These are phyloP conservation scores for Claviceps pazoutovae DNA, from an alignment of 2,329 filamentous ascomycete species.

Conservation along the genomic window DNA sequence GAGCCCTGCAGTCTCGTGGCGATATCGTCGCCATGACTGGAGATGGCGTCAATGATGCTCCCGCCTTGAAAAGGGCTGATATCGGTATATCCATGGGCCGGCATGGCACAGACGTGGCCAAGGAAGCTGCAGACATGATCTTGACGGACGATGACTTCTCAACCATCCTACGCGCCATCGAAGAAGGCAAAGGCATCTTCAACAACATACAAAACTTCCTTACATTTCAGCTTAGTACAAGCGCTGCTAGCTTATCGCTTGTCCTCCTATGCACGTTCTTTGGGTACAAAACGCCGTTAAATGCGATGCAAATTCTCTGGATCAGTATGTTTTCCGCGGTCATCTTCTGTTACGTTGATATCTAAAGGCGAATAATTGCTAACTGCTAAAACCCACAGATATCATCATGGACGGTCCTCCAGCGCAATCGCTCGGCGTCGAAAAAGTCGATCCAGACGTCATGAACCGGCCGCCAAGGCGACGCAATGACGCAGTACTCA, in stretches of 20 bases:
- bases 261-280: constrained; percentile 87
- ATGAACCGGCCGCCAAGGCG: constrained; percentile 80
- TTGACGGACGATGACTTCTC: constrained; percentile 81
- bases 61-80: constrained; percentile 90
- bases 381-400: constrained; percentile 37
- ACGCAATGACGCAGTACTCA: constrained; percentile 83
- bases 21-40: constrained; percentile 99
- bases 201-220: constrained; percentile 99
- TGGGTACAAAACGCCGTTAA: constrained; percentile 88
- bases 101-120: constrained; percentile 90
- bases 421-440: constrained; percentile 90
- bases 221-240: constrained; percentile 95
- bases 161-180: constrained; percentile 86
- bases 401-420: constrained; percentile 99
- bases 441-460: constrained; percentile 84
- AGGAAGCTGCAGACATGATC: constrained; percentile 91
- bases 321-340: constrained; percentile 52
- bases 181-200: constrained; percentile 98
- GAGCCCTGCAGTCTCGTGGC: constrained; percentile 77
- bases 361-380: neutral
- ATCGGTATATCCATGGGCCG: constrained; percentile 97
- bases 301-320: constrained; percentile 99
- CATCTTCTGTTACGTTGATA: neutral
- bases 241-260: constrained; percentile 79
- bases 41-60: constrained; percentile 94